Evolutionary conservation across 1,284 basidiomycete genomes (phyloP).

Genomic region (Pisolithus thermaeus): DNA sequence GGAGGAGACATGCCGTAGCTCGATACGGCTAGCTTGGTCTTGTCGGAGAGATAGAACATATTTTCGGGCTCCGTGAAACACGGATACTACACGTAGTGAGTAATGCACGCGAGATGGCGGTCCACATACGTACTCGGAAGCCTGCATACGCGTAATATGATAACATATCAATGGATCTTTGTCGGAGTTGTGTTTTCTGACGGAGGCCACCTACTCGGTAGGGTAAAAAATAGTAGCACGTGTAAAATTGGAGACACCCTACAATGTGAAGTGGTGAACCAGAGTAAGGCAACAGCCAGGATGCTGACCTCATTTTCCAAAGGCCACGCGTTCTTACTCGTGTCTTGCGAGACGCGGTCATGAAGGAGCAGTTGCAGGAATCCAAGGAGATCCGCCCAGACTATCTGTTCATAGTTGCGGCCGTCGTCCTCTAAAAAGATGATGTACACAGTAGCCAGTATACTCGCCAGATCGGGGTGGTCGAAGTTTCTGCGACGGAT

Average conservation of each 20-base stretch:
- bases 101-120: background rate
- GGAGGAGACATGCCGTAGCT: constrained; percentile 19
- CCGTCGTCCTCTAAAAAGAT: constrained; percentile 58
- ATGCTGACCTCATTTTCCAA: constrained; percentile 38
- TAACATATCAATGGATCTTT: constrained; percentile 33
- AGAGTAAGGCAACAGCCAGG: constrained; percentile 42
- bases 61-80: constrained; percentile 25
- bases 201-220: constrained; percentile 28
- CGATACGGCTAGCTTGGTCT: background rate
- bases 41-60: constrained; percentile 9
- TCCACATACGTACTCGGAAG: constrained; percentile 37
- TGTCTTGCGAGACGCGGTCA: constrained; percentile 33
- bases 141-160: constrained; percentile 42
- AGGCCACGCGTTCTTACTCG: constrained; percentile 43
- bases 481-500: constrained; percentile 33
- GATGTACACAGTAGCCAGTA: constrained; percentile 51
- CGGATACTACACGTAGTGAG: constrained; percentile 28
- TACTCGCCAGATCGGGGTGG: constrained; percentile 34
- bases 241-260: background rate
- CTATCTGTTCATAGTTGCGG: constrained; percentile 50
- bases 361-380: constrained; percentile 38
- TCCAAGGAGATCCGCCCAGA: constrained; percentile 35
- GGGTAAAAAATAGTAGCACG: background rate
- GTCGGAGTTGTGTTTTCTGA: constrained; percentile 32
- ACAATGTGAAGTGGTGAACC: constrained; percentile 37